A percentile compares a stretch with the other conserved stretches of the same genome.
Conservation (phyloP, 495 filamentous ascomycete species). For the Trichocladium uniseriatum region DNA sequence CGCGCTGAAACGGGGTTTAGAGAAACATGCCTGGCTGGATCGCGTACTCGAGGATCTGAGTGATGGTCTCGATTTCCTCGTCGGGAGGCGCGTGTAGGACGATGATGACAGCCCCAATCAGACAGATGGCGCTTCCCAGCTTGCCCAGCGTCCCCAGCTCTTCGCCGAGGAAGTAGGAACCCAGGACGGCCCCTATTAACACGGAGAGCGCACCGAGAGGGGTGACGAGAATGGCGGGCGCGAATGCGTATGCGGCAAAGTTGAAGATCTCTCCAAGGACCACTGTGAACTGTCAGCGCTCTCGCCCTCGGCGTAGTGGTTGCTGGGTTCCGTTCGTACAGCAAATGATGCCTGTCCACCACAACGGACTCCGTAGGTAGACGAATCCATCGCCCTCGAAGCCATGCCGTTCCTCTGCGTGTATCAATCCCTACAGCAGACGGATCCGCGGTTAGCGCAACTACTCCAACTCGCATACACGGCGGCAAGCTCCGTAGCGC, state of each 20-base stretch:
- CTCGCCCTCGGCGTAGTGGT: background rate
- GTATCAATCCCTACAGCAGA: slow-evolving; percentile 65
- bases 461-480: background rate
- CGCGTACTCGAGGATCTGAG: slow-evolving; percentile 80
- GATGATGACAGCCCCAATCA: slow-evolving; percentile 94
- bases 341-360: slow-evolving; percentile 90
- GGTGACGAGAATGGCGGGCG: slow-evolving; percentile 92
- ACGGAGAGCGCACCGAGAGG: slow-evolving; percentile 89
- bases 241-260: slow-evolving; percentile 96
- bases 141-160: slow-evolving; percentile 81
- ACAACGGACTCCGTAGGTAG: slow-evolving; percentile 84
- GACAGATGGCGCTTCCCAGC: slow-evolving; percentile 88
- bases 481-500: background rate
- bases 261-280: slow-evolving; percentile 89
- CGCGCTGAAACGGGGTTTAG: background rate
- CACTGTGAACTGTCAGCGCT: slow-evolving; percentile 34
- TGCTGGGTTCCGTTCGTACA: slow-evolving; percentile 45
- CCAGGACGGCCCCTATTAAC: slow-evolving; percentile 87
- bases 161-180: slow-evolving; percentile 88
- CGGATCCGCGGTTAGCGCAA: slow-evolving; percentile 16
- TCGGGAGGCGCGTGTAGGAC: slow-evolving; percentile 95
- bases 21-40: slow-evolving; percentile 66
- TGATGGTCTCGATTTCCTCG: slow-evolving; percentile 75
- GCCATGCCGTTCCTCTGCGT: slow-evolving; percentile 80
- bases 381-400: slow-evolving; percentile 95